Evolutionary conservation across 1,139 yeast species (phyloP).

Genomic region (Yamadazyma atlantica): DNA sequence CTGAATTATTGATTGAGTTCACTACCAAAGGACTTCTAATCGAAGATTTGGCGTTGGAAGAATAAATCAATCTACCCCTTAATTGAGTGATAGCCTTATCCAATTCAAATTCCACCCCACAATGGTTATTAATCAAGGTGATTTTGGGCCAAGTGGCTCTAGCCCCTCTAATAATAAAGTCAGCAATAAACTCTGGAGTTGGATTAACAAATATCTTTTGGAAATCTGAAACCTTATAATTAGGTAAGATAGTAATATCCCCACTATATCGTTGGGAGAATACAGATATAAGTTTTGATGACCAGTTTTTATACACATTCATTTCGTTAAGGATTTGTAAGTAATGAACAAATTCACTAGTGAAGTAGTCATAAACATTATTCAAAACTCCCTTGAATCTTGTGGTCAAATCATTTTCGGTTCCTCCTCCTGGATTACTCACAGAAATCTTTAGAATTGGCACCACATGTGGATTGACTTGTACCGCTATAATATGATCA

Average conservation of each 20-base stretch:
- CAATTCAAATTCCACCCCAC: conserved; percentile 83
- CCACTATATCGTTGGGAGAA: conserved; percentile 88
- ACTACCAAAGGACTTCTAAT: conserved; percentile 11
- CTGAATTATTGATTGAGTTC: conserved; percentile 6
- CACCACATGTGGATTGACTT: conserved; percentile 94
- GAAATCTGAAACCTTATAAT: conserved; percentile 58
- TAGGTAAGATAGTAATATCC: conserved; percentile 88
- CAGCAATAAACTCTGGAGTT: conserved; percentile 66
- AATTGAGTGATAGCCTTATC: conserved; percentile 73
- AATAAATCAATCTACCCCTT: conserved; percentile 62
- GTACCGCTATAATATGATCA: conserved; percentile 94
- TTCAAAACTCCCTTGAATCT: conserved; percentile 54
- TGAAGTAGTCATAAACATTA: conserved; percentile 56
- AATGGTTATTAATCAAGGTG: conserved; percentile 80
- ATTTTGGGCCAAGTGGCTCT: conserved; percentile 92
- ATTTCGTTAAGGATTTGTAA: conserved; percentile 70
- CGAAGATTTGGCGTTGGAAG: conserved; percentile 23
- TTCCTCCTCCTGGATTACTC: conserved; percentile 68
- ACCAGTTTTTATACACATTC: conserved; percentile 70
- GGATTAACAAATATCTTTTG: conserved; percentile 75
- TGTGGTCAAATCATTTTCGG: conserved; percentile 61
- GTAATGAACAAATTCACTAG: conserved; percentile 76
- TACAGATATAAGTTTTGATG: conserved; percentile 72
- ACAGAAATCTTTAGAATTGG: conserved; percentile 75
- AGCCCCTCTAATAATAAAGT: conserved; percentile 79